These are phyloP conservation scores for Fraxinus anomala DNA, from an alignment of 257 asterid species.

Conservation along the genomic window DNA sequence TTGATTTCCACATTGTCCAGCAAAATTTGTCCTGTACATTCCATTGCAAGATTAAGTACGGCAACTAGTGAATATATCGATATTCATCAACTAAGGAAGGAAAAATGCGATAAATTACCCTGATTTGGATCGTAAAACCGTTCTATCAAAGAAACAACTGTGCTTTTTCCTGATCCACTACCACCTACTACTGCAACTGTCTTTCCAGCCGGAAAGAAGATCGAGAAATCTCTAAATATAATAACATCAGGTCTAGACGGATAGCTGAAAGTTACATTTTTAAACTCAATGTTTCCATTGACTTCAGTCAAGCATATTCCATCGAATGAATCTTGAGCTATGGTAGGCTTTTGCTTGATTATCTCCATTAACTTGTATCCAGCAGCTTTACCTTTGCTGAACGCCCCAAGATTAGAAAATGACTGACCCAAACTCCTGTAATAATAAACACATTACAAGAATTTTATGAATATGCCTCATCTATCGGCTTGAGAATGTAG, in stretches of 20 bases:
- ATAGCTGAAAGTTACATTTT: slow-evolving; percentile 84
- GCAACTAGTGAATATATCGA: background rate
- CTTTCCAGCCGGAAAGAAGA: slow-evolving; percentile 96
- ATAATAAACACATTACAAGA: slow-evolving; percentile 24
- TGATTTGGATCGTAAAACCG: slow-evolving; percentile 93
- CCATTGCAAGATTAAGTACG: background rate
- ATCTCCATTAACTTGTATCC: slow-evolving; percentile 92
- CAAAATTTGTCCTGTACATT: slow-evolving; percentile 73
- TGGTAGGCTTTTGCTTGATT: slow-evolving; percentile 82
- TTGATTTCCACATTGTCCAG: slow-evolving; percentile 81
- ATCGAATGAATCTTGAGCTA: slow-evolving; percentile 54
- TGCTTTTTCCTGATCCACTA: slow-evolving; percentile 98
- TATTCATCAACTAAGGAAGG: background rate
- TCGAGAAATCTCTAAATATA: slow-evolving; percentile 85
- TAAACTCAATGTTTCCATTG: slow-evolving; percentile 88
- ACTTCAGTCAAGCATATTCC: slow-evolving; percentile 61
- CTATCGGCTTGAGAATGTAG: background rate
- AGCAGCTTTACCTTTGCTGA: slow-evolving; percentile 97
- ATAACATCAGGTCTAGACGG: slow-evolving; percentile 97
- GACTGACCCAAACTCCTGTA: slow-evolving; percentile 99
- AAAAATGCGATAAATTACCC: slow-evolving; percentile 50
- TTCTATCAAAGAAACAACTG: slow-evolving; percentile 86
- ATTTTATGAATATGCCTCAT: background rate
- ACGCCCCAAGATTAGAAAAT: slow-evolving; percentile 90
- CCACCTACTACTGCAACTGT: slow-evolving; percentile 98